Evolutionary conservation across 257 asterid genomes (phyloP), one percentile per base, ranked within the genome.

Genomic region (Nicotiana obtusifolia): DNA sequence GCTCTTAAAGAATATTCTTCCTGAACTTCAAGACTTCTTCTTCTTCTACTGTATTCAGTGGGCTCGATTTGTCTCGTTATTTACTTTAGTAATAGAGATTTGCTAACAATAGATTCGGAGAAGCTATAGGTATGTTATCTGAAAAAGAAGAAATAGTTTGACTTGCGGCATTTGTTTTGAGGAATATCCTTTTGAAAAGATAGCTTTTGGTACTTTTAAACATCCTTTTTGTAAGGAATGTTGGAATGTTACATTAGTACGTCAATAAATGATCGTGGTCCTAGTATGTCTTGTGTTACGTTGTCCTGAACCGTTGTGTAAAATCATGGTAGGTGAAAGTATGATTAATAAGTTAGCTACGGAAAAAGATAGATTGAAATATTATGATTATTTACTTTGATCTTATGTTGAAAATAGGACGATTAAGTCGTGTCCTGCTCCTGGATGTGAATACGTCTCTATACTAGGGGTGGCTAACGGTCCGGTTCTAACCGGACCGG

Each of bases 131-230:
- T 2, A 30, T 30, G 62, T 67, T 78, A 24, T 28, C 28, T 52
- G 22, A 41, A 11, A 24, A n/a, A n/a, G n/a, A n/a, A n/a, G n/a
- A n/a, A n/a, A n/a, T n/a, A n/a, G 16, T 44, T 26, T 20, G 49
- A 37, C 20, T 73, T 82, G 81, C 62, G 52, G 59, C 2, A 82
- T 82, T 26, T 82, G 81, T 61, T 56, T 69, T 47, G 84, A 82
- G 28, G 53, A 82, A 33, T 73, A 26, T 52, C 52, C 20, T 15
- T 2, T 65, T 15, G 11, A 47, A 41, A 10, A 30, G 15, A 31
- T 24, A 0, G 28, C 2, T 17, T 62, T 33, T 53, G 49, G 64
- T 14, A 8, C n/a, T 1, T 79, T 62, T 52, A 71, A 67, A 31
- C 81, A 82, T 57, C 19, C 22, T 8, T 82, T 82, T 65, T 82